Evolutionary conservation across 208 protist species (phyloP).

Genomic region (Acanthamoeba rhysodes): DNA sequence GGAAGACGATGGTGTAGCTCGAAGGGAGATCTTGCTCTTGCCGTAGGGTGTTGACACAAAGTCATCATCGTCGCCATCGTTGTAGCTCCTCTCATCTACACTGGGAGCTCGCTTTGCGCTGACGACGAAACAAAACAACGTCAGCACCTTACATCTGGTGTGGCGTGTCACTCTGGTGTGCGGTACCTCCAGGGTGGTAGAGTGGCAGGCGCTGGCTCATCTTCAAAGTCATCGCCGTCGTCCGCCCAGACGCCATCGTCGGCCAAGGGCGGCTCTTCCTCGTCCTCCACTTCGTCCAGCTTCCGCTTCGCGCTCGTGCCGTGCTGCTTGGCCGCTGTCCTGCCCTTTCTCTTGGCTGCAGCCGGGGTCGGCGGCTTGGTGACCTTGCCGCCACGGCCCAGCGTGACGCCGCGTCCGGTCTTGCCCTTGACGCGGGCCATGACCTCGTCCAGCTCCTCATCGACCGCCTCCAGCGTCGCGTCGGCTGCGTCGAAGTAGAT

Average conservation of each 20-base stretch:
- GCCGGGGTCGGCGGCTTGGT: neutral
- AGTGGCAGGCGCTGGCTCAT: neutral
- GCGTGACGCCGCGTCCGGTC: neutral
- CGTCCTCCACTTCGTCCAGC: neutral
- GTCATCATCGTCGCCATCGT: neutral
- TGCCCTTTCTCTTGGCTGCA: neutral
- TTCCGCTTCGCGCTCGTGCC: neutral
- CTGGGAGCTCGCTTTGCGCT: neutral
- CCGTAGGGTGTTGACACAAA: neutral
- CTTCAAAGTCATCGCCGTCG: neutral
- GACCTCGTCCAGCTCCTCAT: slow-evolving; percentile 14
- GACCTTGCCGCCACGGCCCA: neutral
- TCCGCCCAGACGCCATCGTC: neutral
- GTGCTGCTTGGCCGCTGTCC: neutral
- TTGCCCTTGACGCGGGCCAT: neutral
- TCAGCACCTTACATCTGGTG: no score
- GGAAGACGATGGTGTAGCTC: neutral
- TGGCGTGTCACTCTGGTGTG: no score
- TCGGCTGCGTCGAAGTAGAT: slow-evolving; percentile 58
- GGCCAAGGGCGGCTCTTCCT: neutral
- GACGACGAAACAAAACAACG: no score
- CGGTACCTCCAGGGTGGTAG: neutral
- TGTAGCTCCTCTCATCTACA: neutral
- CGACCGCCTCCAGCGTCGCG: neutral
- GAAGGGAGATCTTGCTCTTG: neutral